Conservation (phyloP, 2,329 filamentous ascomycete species). For the Cyphellophora europaea region DNA sequence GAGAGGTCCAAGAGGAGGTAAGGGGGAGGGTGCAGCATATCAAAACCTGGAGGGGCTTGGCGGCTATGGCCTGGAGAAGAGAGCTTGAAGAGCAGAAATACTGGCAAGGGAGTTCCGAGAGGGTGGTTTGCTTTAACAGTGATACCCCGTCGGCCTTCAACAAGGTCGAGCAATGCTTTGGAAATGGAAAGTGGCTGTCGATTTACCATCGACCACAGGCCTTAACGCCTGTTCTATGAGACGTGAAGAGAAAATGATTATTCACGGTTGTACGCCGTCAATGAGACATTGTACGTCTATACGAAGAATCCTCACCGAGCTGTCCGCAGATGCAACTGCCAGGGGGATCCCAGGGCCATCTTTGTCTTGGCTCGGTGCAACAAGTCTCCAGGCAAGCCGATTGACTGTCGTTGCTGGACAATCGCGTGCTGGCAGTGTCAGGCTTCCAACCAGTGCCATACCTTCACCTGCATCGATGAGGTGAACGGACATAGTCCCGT, state of each 20-base stretch:
- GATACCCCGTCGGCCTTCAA: conserved; percentile 19
- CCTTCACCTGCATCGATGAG: conserved; percentile 25
- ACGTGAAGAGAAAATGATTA: too few species aligned
- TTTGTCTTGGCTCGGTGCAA: conserved; percentile 20
- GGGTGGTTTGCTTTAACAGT: conserved; percentile 1
- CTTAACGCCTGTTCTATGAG: conserved; percentile 9
- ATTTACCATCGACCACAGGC: conserved; percentile 1
- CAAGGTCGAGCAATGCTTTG: conserved; percentile 18
- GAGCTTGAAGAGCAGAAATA: conserved; percentile 3
- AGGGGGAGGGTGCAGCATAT: conserved; percentile 40
- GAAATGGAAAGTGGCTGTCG: neutral
- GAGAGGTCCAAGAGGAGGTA: conserved; percentile 14
- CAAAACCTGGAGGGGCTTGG: conserved; percentile 48
- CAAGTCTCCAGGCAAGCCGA: conserved; percentile 61
- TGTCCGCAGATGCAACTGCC: conserved; percentile 14
- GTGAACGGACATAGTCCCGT: conserved; percentile 34
- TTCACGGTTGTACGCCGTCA: too few species aligned
- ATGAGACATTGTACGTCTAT: too few species aligned
- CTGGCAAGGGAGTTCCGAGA: neutral
- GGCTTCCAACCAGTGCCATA: conserved; percentile 20
- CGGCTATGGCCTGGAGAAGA: conserved; percentile 53
- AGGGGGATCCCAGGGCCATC: conserved; percentile 19
- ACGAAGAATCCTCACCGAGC: conserved; percentile 24
- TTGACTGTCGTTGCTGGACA: conserved; percentile 56
- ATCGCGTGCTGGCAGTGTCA: conserved; percentile 21